Conservation (phyloP, 2,329 filamentous ascomycete species). For the Sporothrix variecibatus region DNA sequence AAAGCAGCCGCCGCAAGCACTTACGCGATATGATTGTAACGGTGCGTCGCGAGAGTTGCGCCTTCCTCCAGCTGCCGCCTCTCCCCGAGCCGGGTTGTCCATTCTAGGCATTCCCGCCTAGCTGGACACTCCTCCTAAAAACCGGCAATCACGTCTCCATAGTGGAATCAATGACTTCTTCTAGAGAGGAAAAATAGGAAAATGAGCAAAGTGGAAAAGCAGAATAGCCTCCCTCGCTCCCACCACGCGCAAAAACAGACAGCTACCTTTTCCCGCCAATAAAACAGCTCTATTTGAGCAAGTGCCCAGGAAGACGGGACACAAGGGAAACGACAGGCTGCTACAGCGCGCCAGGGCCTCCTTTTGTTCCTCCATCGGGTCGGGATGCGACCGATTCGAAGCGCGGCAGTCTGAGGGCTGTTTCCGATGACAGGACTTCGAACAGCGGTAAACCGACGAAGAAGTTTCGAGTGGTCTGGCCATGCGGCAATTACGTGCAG, state of each 20-base stretch:
- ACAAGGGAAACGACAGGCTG: background rate
- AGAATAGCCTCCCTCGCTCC: background rate
- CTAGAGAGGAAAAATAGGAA: background rate
- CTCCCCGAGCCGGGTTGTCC: conserved; percentile 12
- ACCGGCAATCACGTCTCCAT: conserved; percentile 11
- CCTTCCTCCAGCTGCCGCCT: conserved; percentile 13
- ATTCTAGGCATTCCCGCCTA: background rate
- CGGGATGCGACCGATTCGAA: conserved; percentile 3
- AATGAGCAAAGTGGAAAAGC: background rate
- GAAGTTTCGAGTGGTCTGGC: background rate
- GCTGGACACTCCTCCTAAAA: background rate
- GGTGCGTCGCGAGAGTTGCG: background rate
- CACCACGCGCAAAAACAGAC: background rate
- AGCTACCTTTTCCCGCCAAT: conserved; percentile 22
- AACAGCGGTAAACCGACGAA: background rate
- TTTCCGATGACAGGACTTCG: conserved; percentile 13
- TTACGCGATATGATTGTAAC: background rate
- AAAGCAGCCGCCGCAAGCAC: background rate
- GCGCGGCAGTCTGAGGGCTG: background rate
- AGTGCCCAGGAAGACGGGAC: conserved; percentile 18
- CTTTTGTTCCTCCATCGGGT: background rate
- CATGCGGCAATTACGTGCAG: conserved; percentile 3
- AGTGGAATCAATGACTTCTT: background rate
- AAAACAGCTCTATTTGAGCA: conserved; percentile 3
- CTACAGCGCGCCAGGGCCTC: background rate